Evolutionary conservation across 441 rosid genomes (phyloP).

Genomic region (Jatropha multifida): DNA sequence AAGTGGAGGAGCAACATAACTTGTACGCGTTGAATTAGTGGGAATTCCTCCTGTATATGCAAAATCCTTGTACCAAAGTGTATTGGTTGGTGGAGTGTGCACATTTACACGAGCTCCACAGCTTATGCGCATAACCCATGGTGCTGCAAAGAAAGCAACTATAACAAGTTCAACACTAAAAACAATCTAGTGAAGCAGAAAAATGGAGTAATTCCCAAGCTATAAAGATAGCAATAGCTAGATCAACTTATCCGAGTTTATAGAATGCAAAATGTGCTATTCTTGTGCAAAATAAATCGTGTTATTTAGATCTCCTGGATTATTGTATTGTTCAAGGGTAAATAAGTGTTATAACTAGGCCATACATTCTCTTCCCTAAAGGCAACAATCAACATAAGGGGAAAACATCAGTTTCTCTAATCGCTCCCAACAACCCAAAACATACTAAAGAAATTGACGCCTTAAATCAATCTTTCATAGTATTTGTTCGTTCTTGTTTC

Average conservation of each 20-base stretch:
- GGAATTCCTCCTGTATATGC: constrained; percentile 95
- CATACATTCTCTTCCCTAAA: background rate
- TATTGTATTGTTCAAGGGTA: background rate
- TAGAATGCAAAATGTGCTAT: too few relatives aligned
- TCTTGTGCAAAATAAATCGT: background rate
- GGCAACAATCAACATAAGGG: background rate
- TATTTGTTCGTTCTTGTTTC: background rate
- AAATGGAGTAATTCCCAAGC: background rate
- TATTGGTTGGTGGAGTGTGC: constrained; percentile 68
- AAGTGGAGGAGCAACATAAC: constrained; percentile 66
- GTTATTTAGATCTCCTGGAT: background rate
- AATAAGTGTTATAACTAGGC: background rate
- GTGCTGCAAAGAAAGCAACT: constrained; percentile 49
- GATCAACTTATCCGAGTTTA: background rate
- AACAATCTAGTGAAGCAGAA: background rate
- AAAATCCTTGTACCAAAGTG: constrained; percentile 88
- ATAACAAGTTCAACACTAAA: constrained; percentile 6
- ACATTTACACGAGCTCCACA: constrained; percentile 76
- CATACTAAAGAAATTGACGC: background rate
- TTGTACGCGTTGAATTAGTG: constrained; percentile 50
- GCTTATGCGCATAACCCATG: constrained; percentile 88
- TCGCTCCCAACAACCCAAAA: background rate
- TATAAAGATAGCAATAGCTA: background rate
- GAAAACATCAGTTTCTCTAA: background rate
- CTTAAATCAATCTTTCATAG: background rate